phyloP scores from a whole-genome alignment of 306 rosid genomes.

The cucumber (Cucumis sativus) region DNA sequence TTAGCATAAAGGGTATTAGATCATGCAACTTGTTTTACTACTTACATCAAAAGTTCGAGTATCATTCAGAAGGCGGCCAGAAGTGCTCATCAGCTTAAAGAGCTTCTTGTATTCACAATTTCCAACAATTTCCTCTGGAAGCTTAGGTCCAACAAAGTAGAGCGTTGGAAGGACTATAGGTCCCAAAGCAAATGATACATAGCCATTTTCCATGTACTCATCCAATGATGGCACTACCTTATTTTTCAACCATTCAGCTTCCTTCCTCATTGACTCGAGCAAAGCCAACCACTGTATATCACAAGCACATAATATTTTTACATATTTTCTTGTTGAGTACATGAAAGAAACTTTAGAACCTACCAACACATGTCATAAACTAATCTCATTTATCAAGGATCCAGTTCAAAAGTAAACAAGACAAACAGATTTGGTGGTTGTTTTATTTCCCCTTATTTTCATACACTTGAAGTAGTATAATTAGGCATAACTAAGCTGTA shows the following conservation, averaged over 20 bases:
- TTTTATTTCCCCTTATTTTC: neutral
- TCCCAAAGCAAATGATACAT: constrained; percentile 56
- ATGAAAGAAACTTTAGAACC: neutral
- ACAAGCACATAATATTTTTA: constrained; percentile 7
- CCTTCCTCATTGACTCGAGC: constrained; percentile 54
- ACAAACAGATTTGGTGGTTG: neutral
- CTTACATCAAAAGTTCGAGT: constrained; percentile 45
- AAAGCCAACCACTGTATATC: constrained; percentile 59
- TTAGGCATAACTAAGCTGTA: neutral
- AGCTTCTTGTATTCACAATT: constrained; percentile 32
- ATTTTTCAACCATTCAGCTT: constrained; percentile 52
- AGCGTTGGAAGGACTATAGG: constrained; percentile 71
- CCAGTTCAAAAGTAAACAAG: neutral
- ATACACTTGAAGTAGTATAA: neutral
- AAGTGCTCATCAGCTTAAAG: constrained; percentile 45
- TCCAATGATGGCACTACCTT: constrained; percentile 43
- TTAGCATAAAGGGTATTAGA: neutral
- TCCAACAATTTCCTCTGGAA: constrained; percentile 26
- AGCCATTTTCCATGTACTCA: constrained; percentile 63
- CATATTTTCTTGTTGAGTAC: neutral
- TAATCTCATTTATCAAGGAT: neutral
- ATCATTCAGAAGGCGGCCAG: constrained; percentile 69
- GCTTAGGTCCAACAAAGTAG: constrained; percentile 65
- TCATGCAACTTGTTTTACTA: neutral
- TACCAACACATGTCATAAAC: neutral